Evolutionary conservation across 2,329 filamentous ascomycete genomes (phyloP), one percentile per base, ranked within the genome.

Genomic region (Neofusicoccum ribis): DNA sequence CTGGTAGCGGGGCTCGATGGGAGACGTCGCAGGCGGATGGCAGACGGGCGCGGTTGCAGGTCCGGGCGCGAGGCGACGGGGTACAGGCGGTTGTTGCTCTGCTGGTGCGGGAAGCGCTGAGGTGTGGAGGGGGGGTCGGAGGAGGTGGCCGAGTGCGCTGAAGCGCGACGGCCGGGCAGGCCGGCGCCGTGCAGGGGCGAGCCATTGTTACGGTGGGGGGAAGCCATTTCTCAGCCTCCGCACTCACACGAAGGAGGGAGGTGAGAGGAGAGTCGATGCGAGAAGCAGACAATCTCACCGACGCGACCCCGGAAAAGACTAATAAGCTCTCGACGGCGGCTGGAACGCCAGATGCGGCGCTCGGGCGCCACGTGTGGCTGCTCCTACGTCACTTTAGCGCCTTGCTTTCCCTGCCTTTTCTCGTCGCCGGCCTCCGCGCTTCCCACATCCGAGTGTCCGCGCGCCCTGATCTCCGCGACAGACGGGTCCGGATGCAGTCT

Each of bases 1-100:
- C 52, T 20, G 2, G 44, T 8, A 2, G 37, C 11, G 12, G 36
- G 23, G 15, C 14, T 15, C 8, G 63, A 43, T 5, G 51, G 43
- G 20, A 59, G 51, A 17, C 63, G 63, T 41, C 63, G 63, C 34
- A 64, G 52, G 44, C 63, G 63, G 44, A 64, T 64, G 36, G 63
- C 43, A 2, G 51, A 54, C 6, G 20, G 14, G 52, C 36, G 51
- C 43, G 56, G 43, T 12, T 47, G 43, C 44, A 64, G 31, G 23
- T 34, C 43, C 12, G 63, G 63, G 34, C 63, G 61, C 41, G 61
- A 23, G 9, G 50, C 44, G 14, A 63, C 27, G 60, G 60, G 56
- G 44, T 60, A 60, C 5, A 60, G 56, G 11, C 56, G 61, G 23
- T 23, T 44, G 43, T 47, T 49, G 15, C 23, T 41, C 6, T 63